Evolutionary conservation across 1,284 basidiomycete genomes (phyloP).

Genomic region (Volvariella volvacea): DNA sequence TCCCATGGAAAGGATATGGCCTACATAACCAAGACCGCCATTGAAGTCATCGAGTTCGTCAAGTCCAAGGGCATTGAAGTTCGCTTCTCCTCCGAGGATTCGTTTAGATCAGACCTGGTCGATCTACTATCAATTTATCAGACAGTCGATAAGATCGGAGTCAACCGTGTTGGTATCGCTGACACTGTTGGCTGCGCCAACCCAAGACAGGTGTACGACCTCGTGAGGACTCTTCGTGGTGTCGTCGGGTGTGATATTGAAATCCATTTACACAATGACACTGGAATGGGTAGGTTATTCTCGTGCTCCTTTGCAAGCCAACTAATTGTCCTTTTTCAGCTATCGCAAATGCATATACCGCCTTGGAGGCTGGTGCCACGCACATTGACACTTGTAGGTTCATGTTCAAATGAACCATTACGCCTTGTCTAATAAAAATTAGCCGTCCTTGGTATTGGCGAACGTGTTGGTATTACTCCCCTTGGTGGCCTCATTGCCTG

Average conservation of each 20-base stretch:
- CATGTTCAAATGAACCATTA: not conserved
- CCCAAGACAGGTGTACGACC: conserved; percentile 97
- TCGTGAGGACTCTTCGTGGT: conserved; percentile 92
- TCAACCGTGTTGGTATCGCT: conserved; percentile 98
- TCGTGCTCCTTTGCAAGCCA: conserved; percentile 2
- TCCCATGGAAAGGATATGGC: conserved; percentile 99
- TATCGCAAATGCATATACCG: conserved; percentile 98
- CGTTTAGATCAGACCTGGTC: conserved; percentile 99
- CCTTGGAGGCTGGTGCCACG: conserved; percentile 97
- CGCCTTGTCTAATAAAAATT: conserved; percentile 6
- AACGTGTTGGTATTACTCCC: conserved; percentile 98
- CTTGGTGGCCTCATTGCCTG: conserved; percentile 96
- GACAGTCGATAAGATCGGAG: conserved; percentile 99
- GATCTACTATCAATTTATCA: conserved; percentile 99
- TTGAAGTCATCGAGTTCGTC: conserved; percentile 99
- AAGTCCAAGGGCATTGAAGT: conserved; percentile 99
- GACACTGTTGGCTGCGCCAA: conserved; percentile 99
- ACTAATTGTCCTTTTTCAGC: conserved; percentile 39
- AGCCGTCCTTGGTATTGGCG: conserved; percentile 94
- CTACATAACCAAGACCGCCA: conserved; percentile 98
- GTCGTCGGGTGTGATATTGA: conserved; percentile 98
- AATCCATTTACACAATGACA: conserved; percentile 98
- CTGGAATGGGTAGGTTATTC: conserved; percentile 68
- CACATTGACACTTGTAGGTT: conserved; percentile 93
- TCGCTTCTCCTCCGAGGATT: conserved; percentile 99